phyloP scores from a whole-genome alignment of 2,329 filamentous ascomycete species.

The Paraphoma chrysanthemicola region DNA sequence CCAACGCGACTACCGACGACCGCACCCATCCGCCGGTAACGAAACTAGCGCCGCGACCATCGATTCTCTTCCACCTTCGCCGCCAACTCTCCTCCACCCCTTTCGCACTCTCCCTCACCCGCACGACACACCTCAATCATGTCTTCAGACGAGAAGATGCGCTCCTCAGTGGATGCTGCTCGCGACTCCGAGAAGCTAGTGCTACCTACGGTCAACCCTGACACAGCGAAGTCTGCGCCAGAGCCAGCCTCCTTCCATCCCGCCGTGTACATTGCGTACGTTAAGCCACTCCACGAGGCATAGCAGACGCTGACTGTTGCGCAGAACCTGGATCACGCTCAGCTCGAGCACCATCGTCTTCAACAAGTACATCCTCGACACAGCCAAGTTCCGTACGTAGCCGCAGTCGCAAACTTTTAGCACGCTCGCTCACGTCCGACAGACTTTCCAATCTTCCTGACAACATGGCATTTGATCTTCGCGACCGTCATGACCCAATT shows the following conservation, averaged over 20 bases:
- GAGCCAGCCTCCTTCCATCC: constrained; percentile 72
- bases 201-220: constrained; percentile 82
- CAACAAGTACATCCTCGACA: constrained; percentile 98
- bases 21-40: constrained; percentile 23
- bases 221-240: constrained; percentile 70
- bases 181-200: constrained; percentile 67
- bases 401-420: constrained; percentile 1
- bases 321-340: constrained; percentile 87
- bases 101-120: constrained; percentile 18
- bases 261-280: constrained; percentile 80
- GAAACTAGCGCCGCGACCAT: constrained; percentile 19
- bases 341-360: constrained; percentile 96
- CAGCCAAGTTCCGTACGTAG: constrained; percentile 79
- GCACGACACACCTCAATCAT: constrained; percentile 52
- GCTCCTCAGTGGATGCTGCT: constrained; percentile 78
- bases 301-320: constrained; percentile 24
- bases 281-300: constrained; percentile 49
- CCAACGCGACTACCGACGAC: constrained; percentile 25
- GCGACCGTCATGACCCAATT: constrained; percentile 94
- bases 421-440: constrained; percentile 35
- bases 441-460: constrained; percentile 70
- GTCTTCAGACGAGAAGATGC: constrained; percentile 75
- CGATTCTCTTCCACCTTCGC: constrained; percentile 23
- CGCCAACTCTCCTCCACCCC: constrained; percentile 12
- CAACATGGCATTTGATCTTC: constrained; percentile 91